Conservation (phyloP, 2,329 filamentous ascomycete genomes). For the Talaromyces sp. region DNA sequence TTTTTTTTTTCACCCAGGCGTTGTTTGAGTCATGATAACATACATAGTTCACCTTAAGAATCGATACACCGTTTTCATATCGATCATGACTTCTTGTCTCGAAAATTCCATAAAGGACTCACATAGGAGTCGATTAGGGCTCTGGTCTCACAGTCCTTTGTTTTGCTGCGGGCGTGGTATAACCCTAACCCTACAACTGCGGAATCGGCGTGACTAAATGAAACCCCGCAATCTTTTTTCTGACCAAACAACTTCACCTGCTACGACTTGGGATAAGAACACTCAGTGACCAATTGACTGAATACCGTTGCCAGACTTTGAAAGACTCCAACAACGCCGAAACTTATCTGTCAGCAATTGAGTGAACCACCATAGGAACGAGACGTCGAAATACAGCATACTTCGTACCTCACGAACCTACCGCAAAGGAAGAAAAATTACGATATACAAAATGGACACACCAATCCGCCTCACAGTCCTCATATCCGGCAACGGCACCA, state of each 20-base stretch:
- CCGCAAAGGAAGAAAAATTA: neutral
- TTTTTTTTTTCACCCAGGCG: neutral
- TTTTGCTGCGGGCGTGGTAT: neutral
- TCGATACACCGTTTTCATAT: neutral
- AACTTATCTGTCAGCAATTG: neutral
- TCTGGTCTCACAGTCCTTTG: no score
- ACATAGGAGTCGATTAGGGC: neutral
- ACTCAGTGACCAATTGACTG: neutral
- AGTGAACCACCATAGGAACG: neutral
- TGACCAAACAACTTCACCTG: neutral
- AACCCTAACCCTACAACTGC: neutral
- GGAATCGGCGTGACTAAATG: neutral
- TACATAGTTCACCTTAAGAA: constrained; percentile 3
- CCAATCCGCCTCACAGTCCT: constrained; percentile 61
- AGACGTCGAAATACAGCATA: neutral
- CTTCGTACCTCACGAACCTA: neutral
- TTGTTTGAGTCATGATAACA: constrained; percentile 12
- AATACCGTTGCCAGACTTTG: no score
- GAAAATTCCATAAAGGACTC: neutral
- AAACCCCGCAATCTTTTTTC: constrained; percentile 8
- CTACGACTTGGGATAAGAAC: neutral
- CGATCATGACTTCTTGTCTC: neutral
- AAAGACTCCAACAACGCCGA: neutral
- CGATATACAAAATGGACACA: neutral
- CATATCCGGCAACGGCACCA: constrained; percentile 71